Percentiles rank a stretch among this genome's conserved stretches.
Conservation (phyloP, 23 red algal species). For the Gracilariopsis chorda region DNA sequence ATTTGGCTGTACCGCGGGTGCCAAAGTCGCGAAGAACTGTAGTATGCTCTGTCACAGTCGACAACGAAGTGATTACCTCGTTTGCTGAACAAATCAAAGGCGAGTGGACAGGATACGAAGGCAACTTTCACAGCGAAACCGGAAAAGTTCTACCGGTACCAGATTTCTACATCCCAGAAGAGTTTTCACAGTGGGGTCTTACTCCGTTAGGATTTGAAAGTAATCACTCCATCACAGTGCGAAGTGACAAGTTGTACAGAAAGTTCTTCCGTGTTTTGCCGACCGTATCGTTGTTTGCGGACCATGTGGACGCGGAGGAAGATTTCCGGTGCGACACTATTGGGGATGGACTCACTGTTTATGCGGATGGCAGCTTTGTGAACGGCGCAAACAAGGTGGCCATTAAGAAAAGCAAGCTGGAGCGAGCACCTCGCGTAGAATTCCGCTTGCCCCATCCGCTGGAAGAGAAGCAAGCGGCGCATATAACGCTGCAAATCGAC, state of each 20-base stretch:
- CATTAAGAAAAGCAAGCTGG: not conserved
- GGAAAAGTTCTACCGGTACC: conserved; percentile 40
- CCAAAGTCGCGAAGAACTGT: no score
- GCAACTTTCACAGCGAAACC: conserved; percentile 22
- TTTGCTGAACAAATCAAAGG: conserved; percentile 53
- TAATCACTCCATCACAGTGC: conserved; percentile 59
- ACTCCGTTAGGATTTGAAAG: conserved; percentile 67
- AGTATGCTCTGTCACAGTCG: not conserved
- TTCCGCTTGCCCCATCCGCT: conserved; percentile 38
- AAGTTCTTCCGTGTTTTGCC: conserved; percentile 67
- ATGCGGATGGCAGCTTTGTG: conserved; percentile 30
- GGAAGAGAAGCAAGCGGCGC: not conserved
- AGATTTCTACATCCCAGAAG: conserved; percentile 59
- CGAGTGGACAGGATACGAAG: conserved; percentile 83
- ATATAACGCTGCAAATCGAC: conserved; percentile 25
- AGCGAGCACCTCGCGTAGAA: not conserved
- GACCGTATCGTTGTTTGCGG: conserved; percentile 49
- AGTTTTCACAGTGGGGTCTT: conserved; percentile 70
- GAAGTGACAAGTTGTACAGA: conserved; percentile 31
- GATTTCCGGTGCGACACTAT: conserved; percentile 24
- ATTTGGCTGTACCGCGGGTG: no score
- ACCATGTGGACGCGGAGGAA: conserved; percentile 64
- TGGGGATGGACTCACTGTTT: conserved; percentile 9
- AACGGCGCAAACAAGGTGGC: not conserved
- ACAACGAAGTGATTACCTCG: not conserved